Evolutionary conservation across 768 basidiomycete species (phyloP).

Genomic region (Trametes cubensis): DNA sequence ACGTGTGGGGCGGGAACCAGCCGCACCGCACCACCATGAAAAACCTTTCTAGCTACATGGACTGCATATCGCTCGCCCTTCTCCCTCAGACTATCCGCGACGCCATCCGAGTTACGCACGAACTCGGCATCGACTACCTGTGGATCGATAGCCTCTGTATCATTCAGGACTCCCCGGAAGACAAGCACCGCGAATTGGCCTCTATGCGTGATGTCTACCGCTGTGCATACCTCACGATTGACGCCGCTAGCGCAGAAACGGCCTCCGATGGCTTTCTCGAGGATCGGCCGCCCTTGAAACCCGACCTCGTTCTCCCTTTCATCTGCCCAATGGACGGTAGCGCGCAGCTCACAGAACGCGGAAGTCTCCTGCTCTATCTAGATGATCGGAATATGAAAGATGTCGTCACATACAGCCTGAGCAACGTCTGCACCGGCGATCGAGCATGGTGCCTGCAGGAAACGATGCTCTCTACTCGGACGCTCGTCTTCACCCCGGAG

Average conservation of each 20-base stretch:
- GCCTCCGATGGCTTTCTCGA: background rate
- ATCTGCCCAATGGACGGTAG: no score
- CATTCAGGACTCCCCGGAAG: constrained; percentile 1
- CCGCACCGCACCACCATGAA: background rate
- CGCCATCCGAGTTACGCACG: background rate
- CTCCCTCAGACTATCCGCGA: constrained; percentile 9
- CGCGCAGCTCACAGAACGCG: no score
- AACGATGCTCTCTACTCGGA: background rate
- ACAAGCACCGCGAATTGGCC: background rate
- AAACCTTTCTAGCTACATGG: background rate
- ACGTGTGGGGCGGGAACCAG: background rate
- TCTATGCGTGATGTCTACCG: background rate
- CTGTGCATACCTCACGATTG: background rate
- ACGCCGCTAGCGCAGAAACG: background rate
- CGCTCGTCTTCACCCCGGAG: background rate
- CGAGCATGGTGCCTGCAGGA: constrained; percentile 2
- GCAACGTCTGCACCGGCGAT: background rate
- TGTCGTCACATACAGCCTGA: no score
- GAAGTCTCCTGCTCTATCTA: no score
- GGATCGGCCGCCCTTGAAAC: background rate
- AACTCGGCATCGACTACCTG: background rate
- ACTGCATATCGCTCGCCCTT: background rate
- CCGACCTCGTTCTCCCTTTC: background rate
- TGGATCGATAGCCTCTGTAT: constrained; percentile 11
- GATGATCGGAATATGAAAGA: no score